Conservation (phyloP, 2,329 filamentous ascomycete genomes). For the Pseudopyricularia javanii region DNA sequence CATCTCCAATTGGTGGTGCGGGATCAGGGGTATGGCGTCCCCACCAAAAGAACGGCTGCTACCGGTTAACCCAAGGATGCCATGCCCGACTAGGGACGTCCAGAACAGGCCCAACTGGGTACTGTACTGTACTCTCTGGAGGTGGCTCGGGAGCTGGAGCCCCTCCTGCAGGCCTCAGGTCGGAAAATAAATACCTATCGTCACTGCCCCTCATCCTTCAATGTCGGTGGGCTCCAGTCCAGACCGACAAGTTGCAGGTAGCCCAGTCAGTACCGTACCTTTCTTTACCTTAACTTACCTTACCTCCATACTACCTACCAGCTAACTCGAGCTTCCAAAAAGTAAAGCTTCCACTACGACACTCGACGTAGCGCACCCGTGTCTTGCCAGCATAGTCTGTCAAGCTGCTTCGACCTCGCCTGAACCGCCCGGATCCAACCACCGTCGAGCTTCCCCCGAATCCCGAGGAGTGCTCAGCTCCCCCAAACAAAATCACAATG, state of each 20-base stretch:
- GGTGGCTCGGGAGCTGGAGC: not conserved
- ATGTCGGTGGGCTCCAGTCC: not conserved
- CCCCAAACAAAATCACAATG: constrained; percentile 34
- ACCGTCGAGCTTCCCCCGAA: not conserved
- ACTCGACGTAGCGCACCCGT: no score
- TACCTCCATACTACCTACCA: no score
- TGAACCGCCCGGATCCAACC: not conserved
- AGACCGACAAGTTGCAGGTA: not conserved
- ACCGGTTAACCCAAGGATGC: not conserved
- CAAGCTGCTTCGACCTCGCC: no score
- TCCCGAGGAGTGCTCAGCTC: not conserved
- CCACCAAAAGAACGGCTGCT: not conserved
- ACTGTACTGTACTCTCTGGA: no score
- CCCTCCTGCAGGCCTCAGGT: not conserved
- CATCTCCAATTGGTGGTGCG: not conserved
- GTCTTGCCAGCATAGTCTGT: no score
- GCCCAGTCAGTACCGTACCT: not conserved
- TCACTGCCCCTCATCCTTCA: not conserved
- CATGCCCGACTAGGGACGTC: not conserved
- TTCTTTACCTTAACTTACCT: not conserved
- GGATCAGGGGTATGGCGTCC: not conserved
- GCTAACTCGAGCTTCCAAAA: no score
- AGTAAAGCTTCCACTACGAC: no score
- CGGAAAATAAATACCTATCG: not conserved
- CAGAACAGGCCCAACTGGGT: no score